Evolutionary conservation across 768 basidiomycete species (phyloP).

Genomic region (Neoboletus brunneissimus): DNA sequence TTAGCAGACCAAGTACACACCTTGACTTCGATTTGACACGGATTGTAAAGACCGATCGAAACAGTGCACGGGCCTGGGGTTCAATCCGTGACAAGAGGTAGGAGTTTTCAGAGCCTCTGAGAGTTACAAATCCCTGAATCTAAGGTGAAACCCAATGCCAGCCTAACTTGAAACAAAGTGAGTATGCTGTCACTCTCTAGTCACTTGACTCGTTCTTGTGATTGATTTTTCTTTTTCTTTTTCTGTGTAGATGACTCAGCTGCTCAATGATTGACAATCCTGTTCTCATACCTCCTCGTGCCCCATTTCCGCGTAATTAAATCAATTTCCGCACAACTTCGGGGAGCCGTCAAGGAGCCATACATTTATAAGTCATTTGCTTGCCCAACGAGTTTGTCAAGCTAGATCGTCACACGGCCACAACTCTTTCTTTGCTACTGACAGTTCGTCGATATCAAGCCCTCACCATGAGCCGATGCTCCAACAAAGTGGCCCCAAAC

Average conservation of each 20-base stretch:
- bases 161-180: too few relatives aligned
- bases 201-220: background rate
- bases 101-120: too few relatives aligned
- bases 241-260: background rate
- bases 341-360: background rate
- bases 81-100: too few relatives aligned
- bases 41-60: too few relatives aligned
- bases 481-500: background rate
- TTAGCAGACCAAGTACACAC: too few relatives aligned
- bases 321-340: background rate
- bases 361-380: background rate
- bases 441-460: background rate
- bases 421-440: background rate
- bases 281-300: background rate
- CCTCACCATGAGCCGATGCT: slow-evolving; percentile 3
- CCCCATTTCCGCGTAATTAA: background rate
- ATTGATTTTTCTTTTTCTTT: background rate
- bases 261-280: background rate
- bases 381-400: background rate
- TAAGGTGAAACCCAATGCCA: too few relatives aligned
- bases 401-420: background rate
- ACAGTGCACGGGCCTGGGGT: too few relatives aligned
- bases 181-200: too few relatives aligned
- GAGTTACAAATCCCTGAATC: too few relatives aligned
- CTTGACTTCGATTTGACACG: too few relatives aligned